Base-by-base conservation (phyloP, 495 filamentous ascomycete species). In the Daldinia childiae region DNA sequence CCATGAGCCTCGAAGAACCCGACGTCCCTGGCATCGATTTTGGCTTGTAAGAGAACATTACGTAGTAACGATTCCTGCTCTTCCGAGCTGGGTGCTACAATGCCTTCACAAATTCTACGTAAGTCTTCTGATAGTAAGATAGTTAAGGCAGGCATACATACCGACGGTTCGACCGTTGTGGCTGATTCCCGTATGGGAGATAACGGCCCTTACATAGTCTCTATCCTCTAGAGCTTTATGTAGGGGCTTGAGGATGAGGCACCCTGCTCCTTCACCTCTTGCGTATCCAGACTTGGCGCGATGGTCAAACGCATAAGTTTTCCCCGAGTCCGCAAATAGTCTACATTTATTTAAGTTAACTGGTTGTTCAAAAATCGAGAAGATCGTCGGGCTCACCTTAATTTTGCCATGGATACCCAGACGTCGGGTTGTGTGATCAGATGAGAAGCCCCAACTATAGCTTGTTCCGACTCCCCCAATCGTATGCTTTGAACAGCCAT, bases 401-500 rank as follows among this genome's bases (percentile, higher is more conserved):
- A 41, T 38, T 69, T 73, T 4, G 71, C 71, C 71, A 82, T 81
- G 26, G 80, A 81, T 54, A 82, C 79, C 79, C 77, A 80, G 24
- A 80, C 69, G 55, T 82, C 80, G 3, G 83, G 82, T 43, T 81
- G 73, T 4, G 81, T 76, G 56, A 83, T 79, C 6, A 84, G 68
- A 58, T 82, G 78, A 6, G 78, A 79, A 0, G 84, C 86, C 5
- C 76, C 82, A n/a, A 85, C 84, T 15, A 88, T 74, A 43, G 83
- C 81, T 55, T 77, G 71, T 45, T 81, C 77, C 1, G 77, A 82
- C 54, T 86, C 84, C 14, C 84, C 82, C 3, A 83, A 81, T 80
- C 90, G 90, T 15, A 96, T 84, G 1, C 89, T 88, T 66, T 92
- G 93, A 72, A 93, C 93, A 19, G 93, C 93, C n/a, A 93, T 81